Evolutionary conservation across 2,329 filamentous ascomycete species (phyloP).

Genomic region (Botrytis deweyae): DNA sequence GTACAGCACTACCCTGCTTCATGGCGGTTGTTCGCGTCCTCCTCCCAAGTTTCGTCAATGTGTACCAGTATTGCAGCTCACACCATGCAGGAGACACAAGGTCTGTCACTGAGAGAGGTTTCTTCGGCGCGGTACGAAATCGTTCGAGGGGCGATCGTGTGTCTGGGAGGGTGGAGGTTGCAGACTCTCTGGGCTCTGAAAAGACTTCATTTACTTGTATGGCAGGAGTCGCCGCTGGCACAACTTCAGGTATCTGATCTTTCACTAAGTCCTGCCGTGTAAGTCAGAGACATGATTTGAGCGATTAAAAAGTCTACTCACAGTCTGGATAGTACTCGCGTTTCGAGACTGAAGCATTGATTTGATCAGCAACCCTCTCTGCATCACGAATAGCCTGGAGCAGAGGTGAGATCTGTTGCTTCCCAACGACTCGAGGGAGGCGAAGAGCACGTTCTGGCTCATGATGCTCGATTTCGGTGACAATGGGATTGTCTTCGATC

Average conservation of each 20-base stretch:
- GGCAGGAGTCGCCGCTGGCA: neutral
- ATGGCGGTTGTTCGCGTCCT: conserved; percentile 78
- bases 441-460: conserved; percentile 38
- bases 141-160: conserved; percentile 66
- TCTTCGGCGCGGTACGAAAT: conserved; percentile 75
- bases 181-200: conserved; percentile 8
- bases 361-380: conserved; percentile 33
- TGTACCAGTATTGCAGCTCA: conserved; percentile 91
- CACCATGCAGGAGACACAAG: conserved; percentile 91
- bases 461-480: conserved; percentile 39
- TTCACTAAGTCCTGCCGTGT: conserved; percentile 63
- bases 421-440: conserved; percentile 45
- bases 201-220: neutral
- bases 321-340: conserved; percentile 51
- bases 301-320: conserved; percentile 40
- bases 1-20: conserved; percentile 76
- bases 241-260: conserved; percentile 30
- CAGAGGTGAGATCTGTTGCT: conserved; percentile 37
- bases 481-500: conserved; percentile 35
- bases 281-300: conserved; percentile 53
- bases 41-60: conserved; percentile 71
- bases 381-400: conserved; percentile 37
- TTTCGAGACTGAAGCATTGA: conserved; percentile 33
- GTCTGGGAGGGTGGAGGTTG: conserved; percentile 40
- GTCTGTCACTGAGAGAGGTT: conserved; percentile 83